Evolutionary conservation across 2,329 filamentous ascomycete genomes (phyloP), one percentile per base, ranked within the genome.

Genomic region (Penicillium paneum): DNA sequence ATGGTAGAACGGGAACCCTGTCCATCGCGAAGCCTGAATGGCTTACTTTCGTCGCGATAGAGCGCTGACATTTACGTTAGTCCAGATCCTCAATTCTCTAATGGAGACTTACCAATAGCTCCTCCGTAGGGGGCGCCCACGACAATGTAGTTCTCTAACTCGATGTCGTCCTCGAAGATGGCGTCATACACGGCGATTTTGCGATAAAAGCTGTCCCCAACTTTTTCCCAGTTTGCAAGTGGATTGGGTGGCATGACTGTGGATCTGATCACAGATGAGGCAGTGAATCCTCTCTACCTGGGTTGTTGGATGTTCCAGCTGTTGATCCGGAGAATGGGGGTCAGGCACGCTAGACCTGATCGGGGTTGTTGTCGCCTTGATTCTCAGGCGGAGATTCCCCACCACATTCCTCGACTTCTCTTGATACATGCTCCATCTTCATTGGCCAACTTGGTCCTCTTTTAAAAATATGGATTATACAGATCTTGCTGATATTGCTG

Each of bases 131-230:
- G 91, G 71, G 94, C 95, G 69, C 92, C 94, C 54, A 88, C 87
- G 68, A 97, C 87, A 67, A 93, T 82, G 78, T 95, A 96, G 78
- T 94, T 95, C 79, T 97, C 92, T 64, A 99, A 83, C 77, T 99
- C 92, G 59, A 97, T 81, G 71, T 96, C 91, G 70, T 89, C 84
- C 75, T 96, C 91, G 73, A 97, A 99, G 61, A 97, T 84, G 62
- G 87, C 89, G 57, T 91, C 92, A 79, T 97, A 99, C 57, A 96
- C 84, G 74, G 93, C 89, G 54, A 90, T 87, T 79, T 96, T 97
- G 73, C 93, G 90, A 78, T 97, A 99, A 81, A 95, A 97, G 68
- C 85, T 88, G 75, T 95, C 89, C 70, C 91, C 94, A 63, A 97
- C 85, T 74, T 85, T 89, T 79, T 96, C 91, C 94, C 94, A 99